Conservation (phyloP, 1,284 basidiomycete genomes). For the Sporisorium graminicola region DNA sequence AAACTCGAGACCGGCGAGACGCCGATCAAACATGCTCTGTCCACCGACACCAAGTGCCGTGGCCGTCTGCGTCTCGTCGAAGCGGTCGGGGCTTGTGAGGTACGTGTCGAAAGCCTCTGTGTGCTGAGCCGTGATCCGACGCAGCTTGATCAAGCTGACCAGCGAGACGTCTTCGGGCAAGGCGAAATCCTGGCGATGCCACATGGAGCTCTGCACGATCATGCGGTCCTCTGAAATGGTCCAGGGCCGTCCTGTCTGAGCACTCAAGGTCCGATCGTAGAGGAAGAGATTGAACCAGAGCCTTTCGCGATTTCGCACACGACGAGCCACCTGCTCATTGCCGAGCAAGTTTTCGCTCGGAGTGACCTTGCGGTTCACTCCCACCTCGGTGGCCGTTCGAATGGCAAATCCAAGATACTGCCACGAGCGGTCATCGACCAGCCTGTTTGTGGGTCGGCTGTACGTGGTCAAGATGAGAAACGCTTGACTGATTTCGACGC, state of each 20-base stretch:
- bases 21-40: constrained; percentile 48
- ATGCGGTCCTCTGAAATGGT: constrained; percentile 58
- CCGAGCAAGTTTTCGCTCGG: constrained; percentile 47
- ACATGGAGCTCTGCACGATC: constrained; percentile 54
- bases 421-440: constrained; percentile 64
- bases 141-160: constrained; percentile 59
- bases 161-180: constrained; percentile 58
- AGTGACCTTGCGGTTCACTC: constrained; percentile 57
- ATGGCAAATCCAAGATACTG: constrained; percentile 63
- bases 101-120: constrained; percentile 52
- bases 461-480: constrained; percentile 60
- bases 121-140: constrained; percentile 53
- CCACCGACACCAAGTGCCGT: constrained; percentile 46
- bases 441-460: constrained; percentile 55
- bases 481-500: constrained; percentile 61
- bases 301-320: constrained; percentile 56
- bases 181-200: constrained; percentile 62
- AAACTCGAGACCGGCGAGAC: constrained; percentile 51
- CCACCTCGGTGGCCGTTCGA: constrained; percentile 62
- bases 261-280: constrained; percentile 58
- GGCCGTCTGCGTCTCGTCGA: constrained; percentile 48
- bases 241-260: constrained; percentile 60
- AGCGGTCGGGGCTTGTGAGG: constrained; percentile 43
- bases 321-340: constrained; percentile 59
- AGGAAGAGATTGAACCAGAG: constrained; percentile 63